Percentiles rank a stretch among this genome's conserved stretches.
These are phyloP conservation scores for Eimeria brunetti DNA, from an alignment of 169 alveolate genomes.

Conservation along the genomic window DNA sequence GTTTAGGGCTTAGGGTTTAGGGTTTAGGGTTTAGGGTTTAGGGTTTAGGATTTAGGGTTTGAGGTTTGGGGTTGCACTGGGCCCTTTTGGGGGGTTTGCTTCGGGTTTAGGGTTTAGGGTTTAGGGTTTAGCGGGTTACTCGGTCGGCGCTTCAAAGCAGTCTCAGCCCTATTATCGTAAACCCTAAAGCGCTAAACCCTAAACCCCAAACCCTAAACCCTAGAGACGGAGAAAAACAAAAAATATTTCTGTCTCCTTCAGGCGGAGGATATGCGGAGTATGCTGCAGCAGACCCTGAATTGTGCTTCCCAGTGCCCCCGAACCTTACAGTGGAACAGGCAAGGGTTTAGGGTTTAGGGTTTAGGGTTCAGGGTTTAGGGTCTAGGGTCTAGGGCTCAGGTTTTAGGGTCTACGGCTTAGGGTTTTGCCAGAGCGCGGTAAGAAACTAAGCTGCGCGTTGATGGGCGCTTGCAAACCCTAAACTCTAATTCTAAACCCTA, in stretches of 20 bases:
- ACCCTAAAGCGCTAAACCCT: neutral
- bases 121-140: too few relatives aligned
- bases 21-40: slow-evolving; percentile 6
- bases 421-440: neutral
- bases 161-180: too few relatives aligned
- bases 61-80: neutral
- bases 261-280: slow-evolving; percentile 74
- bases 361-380: slow-evolving; percentile 5
- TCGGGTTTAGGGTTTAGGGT: neutral
- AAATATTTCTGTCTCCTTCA: neutral
- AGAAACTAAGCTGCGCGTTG: neutral
- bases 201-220: slow-evolving; percentile 47
- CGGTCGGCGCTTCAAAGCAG: too few relatives aligned
- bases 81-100: neutral
- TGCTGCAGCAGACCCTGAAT: slow-evolving; percentile 31
- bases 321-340: slow-evolving; percentile 47
- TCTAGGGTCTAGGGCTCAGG: neutral
- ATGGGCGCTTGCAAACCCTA: neutral
- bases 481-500: neutral
- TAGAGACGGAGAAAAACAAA: neutral
- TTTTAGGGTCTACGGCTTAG: neutral
- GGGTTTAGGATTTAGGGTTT: neutral
- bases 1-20: neutral
- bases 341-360: slow-evolving; percentile 34
- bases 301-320: slow-evolving; percentile 53